Evolutionary conservation across 768 basidiomycete genomes (phyloP).

Genomic region (Russula brevipes): DNA sequence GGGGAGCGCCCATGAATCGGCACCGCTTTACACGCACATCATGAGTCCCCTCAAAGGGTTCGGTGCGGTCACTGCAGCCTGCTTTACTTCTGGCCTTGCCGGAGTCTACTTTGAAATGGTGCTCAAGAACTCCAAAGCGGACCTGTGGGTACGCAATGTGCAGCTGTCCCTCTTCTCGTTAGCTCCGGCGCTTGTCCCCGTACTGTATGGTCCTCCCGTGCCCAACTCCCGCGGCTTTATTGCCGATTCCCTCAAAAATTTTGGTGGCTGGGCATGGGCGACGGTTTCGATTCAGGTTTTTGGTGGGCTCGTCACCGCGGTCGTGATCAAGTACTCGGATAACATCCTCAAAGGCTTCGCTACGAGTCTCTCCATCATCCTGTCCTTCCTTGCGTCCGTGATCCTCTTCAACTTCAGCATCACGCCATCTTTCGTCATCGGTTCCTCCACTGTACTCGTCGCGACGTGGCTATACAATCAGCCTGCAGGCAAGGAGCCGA

Average conservation of each 20-base stretch:
- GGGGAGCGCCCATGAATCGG: conserved; percentile 64
- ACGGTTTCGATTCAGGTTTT: conserved; percentile 87
- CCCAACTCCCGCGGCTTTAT: conserved; percentile 47
- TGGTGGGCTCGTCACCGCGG: conserved; percentile 87
- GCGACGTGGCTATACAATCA: conserved; percentile 97
- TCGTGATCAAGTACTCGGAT: conserved; percentile 96
- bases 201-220: conserved; percentile 51
- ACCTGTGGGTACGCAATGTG: conserved; percentile 88
- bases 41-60: conserved; percentile 85
- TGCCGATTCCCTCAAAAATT: conserved; percentile 69
- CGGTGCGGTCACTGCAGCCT: conserved; percentile 75
- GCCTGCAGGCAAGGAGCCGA: conserved; percentile 42
- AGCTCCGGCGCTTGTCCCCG: conserved; percentile 79
- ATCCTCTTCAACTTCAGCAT: conserved; percentile 86
- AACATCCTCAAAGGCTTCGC: conserved; percentile 98
- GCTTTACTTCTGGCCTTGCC: conserved; percentile 85
- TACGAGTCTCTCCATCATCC: conserved; percentile 86
- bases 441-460: conserved; percentile 75
- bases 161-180: conserved; percentile 88
- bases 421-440: conserved; percentile 81
- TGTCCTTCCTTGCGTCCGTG: conserved; percentile 93
- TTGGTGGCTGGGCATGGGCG: conserved; percentile 93
- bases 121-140: conserved; percentile 74
- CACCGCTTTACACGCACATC: conserved; percentile 54
- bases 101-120: conserved; percentile 96